Conservation (phyloP, 306 rosid species). For the Cucumis sativus region Cucumber_9930_V3 NC_026660.2:30703001-30703500, state of each 20-base stretch:
- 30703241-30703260: neutral
- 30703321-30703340: slow-evolving; percentile 6
- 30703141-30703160: neutral
- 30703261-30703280: neutral
- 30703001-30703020: neutral
- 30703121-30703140: slow-evolving; percentile 5
- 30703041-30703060: neutral
- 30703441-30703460: slow-evolving; percentile 92
- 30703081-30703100: neutral
- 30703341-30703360: slow-evolving; percentile 2
- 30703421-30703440: slow-evolving; percentile 44
- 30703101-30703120: slow-evolving; percentile 6
- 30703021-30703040: neutral
- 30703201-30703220: slow-evolving; percentile 8
- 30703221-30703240: slow-evolving; percentile 12
- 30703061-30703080: neutral
- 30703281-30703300: slow-evolving; percentile 12
- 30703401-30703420: neutral
- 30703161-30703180: neutral
- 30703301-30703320: slow-evolving; percentile 4
- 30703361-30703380: slow-evolving; percentile 7
- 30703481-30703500: neutral
- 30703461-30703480: slow-evolving; percentile 77
- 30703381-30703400: neutral
- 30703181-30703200: slow-evolving; percentile 6